Percentiles rank a stretch among this genome's conserved stretches.
Evolutionary conservation across 2,329 filamentous ascomycete species (phyloP).

Genomic region (Fusarium proliferatum): DNA sequence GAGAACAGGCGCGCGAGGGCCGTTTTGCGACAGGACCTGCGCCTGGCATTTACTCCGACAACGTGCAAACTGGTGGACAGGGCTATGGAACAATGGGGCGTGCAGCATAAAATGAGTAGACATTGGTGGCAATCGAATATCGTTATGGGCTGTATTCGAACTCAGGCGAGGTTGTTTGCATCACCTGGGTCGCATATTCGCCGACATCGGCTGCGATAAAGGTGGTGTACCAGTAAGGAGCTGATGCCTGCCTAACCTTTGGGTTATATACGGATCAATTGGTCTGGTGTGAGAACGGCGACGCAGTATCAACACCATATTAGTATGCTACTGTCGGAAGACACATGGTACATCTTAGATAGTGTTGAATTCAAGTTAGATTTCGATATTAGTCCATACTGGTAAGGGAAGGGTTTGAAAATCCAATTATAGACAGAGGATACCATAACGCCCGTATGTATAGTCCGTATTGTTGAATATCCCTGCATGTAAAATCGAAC

Average conservation of each 20-base stretch:
- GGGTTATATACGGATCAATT: not conserved
- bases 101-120: constrained; percentile 19
- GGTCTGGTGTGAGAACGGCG: not conserved
- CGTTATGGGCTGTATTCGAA: not conserved
- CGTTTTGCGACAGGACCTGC: constrained; percentile 64
- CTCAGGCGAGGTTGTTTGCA: not conserved
- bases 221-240: not conserved
- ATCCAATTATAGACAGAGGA: constrained; percentile 15
- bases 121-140: not conserved
- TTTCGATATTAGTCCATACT: not conserved
- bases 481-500: not conserved
- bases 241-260: not conserved
- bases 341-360: not conserved
- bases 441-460: constrained; percentile 4
- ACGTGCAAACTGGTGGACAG: constrained; percentile 77
- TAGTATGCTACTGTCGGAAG: not conserved
- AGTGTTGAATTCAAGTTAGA: not conserved
- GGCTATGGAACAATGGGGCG: constrained; percentile 67
- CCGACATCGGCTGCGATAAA: not conserved
- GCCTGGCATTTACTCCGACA: constrained; percentile 77
- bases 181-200: not conserved
- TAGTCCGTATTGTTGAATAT: constrained; percentile 7
- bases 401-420: not conserved
- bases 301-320: not conserved
- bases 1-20: constrained; percentile 70